Evolutionary conservation across 2,329 filamentous ascomycete species (phyloP), one percentile per base, ranked within the genome.

Genomic region (Aspergillus pseudotamarii): DNA sequence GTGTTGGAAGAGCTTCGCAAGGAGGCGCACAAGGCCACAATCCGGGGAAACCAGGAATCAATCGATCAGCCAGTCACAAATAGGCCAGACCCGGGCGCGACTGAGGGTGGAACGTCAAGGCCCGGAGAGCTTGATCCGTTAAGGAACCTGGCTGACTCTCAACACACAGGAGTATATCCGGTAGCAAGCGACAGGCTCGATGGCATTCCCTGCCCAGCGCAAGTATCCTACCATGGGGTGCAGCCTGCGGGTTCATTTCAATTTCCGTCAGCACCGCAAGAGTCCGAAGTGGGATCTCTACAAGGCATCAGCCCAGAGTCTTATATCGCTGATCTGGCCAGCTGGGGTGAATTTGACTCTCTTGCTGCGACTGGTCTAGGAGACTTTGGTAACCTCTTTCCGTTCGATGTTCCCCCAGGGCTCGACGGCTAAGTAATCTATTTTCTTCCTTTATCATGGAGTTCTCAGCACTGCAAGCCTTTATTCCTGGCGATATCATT

Each of bases 1-100:
- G 79, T 82, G 1, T 67, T 82, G 0, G 75, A 81, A 28, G 79
- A 81, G 66, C 67, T 77, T 36, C 63, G 70, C 28, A 62, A 64
- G 36, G 67, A 75, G 66, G 65, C 70, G 61, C 36, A 73, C 62
- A 69, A 55, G 28, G 55, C 59, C 4, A 59, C 57, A 1, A 58
- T 50, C 11, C 58, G 43, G 21, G 58, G 46, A 21, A 32, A 63
- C 19, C 45, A 55, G 1, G n/a, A 6, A 32, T 23, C 16, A 8
- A 16, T 8, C 19, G 46, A 28, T 5, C 4, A 14, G 6, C 28
- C 12, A 14, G 38, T 36, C 62, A 45, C 64, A 60, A 45, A 65
- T 61, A 30, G 59, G 64, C 45, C 36, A 9, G 11, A 9, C 28
- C 38, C 12, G 11, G 32, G 14, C 9, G 32, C 12, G 1, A 34